Evolutionary conservation across 2,329 filamentous ascomycete species (phyloP).

Genomic region (Diplocarpon mali): DNA sequence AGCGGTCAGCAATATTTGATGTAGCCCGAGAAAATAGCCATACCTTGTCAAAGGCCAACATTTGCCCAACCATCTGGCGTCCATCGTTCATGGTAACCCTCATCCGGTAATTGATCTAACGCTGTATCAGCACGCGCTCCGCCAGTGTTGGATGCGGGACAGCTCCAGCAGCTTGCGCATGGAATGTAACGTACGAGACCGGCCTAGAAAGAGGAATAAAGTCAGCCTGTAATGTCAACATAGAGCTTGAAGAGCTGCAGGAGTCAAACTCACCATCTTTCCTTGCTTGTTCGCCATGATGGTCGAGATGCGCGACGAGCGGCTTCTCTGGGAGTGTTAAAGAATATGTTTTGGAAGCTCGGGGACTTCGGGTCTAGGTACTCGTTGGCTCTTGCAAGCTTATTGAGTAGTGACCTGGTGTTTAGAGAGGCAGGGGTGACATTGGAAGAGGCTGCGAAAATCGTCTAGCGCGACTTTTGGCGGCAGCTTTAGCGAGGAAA

Average conservation of each 20-base stretch:
- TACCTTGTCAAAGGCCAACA: conserved; percentile 98
- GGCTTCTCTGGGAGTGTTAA: conserved; percentile 30
- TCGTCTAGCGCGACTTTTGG: too few relatives aligned
- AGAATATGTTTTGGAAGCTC: conserved; percentile 27
- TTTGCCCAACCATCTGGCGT: conserved; percentile 92
- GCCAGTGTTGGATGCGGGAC: conserved; percentile 2
- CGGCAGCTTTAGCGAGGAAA: conserved; percentile 1
- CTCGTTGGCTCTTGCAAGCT: conserved; percentile 22
- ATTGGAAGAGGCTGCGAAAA: neutral
- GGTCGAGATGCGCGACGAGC: conserved; percentile 28
- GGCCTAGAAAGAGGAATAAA: conserved; percentile 44
- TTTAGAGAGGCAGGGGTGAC: neutral
- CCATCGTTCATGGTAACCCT: conserved; percentile 90
- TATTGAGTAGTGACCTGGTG: conserved; percentile 15
- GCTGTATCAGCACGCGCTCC: conserved; percentile 14
- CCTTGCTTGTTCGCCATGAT: conserved; percentile 87
- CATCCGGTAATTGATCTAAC: conserved; percentile 98
- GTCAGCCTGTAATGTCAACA: conserved; percentile 51
- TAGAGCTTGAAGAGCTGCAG: conserved; percentile 32
- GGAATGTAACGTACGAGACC: conserved; percentile 51
- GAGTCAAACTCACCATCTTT: conserved; percentile 78
- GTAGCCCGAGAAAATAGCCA: neutral
- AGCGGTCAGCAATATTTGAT: conserved; percentile 11
- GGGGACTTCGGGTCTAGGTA: conserved; percentile 25
- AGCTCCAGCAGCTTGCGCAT: conserved; percentile 27